Evolutionary conservation across 257 asterid genomes (phyloP).

Genomic region (Lithospermum erythrorhizon): DNA sequence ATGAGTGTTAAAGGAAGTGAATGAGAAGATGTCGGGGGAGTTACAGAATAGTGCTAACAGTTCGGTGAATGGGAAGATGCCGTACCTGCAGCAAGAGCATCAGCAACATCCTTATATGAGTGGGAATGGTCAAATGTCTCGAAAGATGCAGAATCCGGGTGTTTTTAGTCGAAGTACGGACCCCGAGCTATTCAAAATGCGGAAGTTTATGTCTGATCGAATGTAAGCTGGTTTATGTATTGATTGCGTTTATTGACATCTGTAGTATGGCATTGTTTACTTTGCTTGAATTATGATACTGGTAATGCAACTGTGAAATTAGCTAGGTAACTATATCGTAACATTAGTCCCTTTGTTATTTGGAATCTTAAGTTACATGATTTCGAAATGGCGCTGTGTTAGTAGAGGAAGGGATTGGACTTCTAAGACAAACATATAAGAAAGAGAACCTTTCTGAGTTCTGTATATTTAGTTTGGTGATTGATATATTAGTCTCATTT

Average conservation of each 20-base stretch:
- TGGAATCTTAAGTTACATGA: too few relatives aligned
- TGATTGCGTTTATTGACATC: background rate
- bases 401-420: too few relatives aligned
- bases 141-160: conserved; percentile 59
- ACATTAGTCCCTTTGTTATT: too few relatives aligned
- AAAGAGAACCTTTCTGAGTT: too few relatives aligned
- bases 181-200: conserved; percentile 37
- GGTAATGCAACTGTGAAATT: too few relatives aligned
- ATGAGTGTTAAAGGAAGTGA: background rate
- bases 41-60: background rate
- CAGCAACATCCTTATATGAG: background rate
- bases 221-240: conserved; percentile 41
- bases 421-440: too few relatives aligned
- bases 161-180: conserved; percentile 36
- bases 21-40: conserved; percentile 3
- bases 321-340: too few relatives aligned
- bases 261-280: background rate
- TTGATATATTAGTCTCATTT: too few relatives aligned
- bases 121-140: conserved; percentile 23
- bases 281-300: background rate
- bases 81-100: background rate
- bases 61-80: background rate
- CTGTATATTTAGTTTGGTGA: too few relatives aligned
- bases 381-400: too few relatives aligned
- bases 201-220: conserved; percentile 37